Percentiles rank a stretch among this genome's conserved stretches.
Conservation (phyloP, 306 rosid species). For the Quercus agrifolia region DNA sequence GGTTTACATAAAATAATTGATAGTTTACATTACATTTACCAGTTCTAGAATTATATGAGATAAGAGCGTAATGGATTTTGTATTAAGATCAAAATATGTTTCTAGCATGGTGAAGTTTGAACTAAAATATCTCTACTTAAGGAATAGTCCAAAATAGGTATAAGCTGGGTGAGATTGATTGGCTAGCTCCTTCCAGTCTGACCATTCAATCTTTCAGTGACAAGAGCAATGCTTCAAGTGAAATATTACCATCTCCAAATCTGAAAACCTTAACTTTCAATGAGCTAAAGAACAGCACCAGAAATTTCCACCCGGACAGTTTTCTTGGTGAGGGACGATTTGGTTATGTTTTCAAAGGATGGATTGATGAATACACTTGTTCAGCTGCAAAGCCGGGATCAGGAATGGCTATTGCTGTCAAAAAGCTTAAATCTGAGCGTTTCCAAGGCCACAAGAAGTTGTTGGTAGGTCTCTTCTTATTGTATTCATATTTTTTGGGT, state of each 20-base stretch:
- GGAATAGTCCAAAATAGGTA: too few relatives aligned
- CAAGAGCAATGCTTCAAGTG: conserved; percentile 49
- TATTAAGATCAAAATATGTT: not conserved
- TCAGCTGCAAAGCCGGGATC: conserved; percentile 74
- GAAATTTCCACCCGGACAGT: conserved; percentile 81
- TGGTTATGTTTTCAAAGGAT: conserved; percentile 56
- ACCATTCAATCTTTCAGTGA: too few relatives aligned
- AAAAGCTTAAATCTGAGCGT: conserved; percentile 89
- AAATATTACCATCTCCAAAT: conserved; percentile 77
- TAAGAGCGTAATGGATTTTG: not conserved
- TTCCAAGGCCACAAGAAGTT: conserved; percentile 95
- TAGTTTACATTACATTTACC: not conserved
- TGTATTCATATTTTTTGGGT: not conserved
- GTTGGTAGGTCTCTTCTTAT: conserved; percentile 59
- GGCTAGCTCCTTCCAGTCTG: too few relatives aligned
- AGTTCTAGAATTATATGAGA: too few relatives aligned
- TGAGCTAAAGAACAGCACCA: conserved; percentile 84
- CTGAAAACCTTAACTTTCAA: conserved; percentile 64
- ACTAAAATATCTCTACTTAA: too few relatives aligned
- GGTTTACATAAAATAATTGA: not conserved
- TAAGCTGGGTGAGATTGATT: too few relatives aligned
- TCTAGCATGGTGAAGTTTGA: not conserved
- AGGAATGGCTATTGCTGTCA: conserved; percentile 89
- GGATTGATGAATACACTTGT: conserved; percentile 30
- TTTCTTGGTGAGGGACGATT: conserved; percentile 96